Conservation (phyloP, 1,139 yeast species). For the Zygosaccharomyces pseudobailii region DNA sequence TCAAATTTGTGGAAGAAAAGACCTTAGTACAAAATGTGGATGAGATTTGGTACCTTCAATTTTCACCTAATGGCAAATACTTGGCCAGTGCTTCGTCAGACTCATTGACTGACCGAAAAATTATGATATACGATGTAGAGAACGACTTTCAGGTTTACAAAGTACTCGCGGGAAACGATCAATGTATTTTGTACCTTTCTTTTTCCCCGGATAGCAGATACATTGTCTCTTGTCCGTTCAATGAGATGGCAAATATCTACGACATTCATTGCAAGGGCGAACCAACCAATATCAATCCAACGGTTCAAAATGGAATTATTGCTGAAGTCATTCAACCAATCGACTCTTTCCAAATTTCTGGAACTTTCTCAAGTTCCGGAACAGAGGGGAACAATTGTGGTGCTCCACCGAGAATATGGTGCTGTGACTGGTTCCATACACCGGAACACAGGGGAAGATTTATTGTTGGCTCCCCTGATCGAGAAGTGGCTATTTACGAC, state of each 20-base stretch:
- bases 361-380: slow-evolving; percentile 2
- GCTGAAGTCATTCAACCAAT: slow-evolving; percentile 26
- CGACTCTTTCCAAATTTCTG: slow-evolving; percentile 23
- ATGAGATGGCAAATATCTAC: slow-evolving; percentile 66
- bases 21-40: slow-evolving; percentile 52
- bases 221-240: slow-evolving; percentile 64
- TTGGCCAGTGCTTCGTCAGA: slow-evolving; percentile 78
- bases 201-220: slow-evolving; percentile 71
- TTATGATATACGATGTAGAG: slow-evolving; percentile 62
- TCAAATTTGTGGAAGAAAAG: slow-evolving; percentile 31
- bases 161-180: slow-evolving; percentile 44
- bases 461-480: slow-evolving; percentile 77
- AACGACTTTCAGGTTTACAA: slow-evolving; percentile 45
- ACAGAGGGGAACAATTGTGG: slow-evolving; percentile 27
- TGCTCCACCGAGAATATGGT: slow-evolving; percentile 56
- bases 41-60: slow-evolving; percentile 82
- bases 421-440: slow-evolving; percentile 69
- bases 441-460: slow-evolving; percentile 41
- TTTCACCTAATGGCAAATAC: slow-evolving; percentile 70
- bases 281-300: slow-evolving; percentile 18
- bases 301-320: slow-evolving; percentile 9
- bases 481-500: slow-evolving; percentile 60
- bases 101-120: slow-evolving; percentile 38
- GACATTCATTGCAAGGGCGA: slow-evolving; percentile 42
- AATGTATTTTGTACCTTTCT: slow-evolving; percentile 61